Evolutionary conservation across 2,329 filamentous ascomycete genomes (phyloP), one percentile per base, ranked within the genome.

Genomic region (Colletotrichum lupini): DNA sequence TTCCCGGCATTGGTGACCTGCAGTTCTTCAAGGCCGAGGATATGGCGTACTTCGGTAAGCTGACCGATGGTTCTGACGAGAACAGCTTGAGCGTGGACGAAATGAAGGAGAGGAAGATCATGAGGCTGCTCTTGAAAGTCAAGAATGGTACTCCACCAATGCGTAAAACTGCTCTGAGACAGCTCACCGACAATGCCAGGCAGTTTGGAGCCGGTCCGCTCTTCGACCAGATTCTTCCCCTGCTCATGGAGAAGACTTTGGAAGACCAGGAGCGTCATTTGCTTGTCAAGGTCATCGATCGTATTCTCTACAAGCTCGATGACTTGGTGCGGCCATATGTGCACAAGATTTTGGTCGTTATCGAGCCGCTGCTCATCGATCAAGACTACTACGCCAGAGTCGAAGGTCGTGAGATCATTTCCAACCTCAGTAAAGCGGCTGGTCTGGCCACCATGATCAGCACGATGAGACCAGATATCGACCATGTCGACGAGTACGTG

Each of bases 321-420:
- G 97, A 99, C 79, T 89, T 98, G 76, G 97, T 99, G 67, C 92
- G 97, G 53, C 97, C 97, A 26, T 99, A 96, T 76, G 96, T 98
- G 19, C 97, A 99, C 87, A 98, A 98, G 86, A 99, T 99, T 75
- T 85, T 99, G 71, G 97, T 99, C 66, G 97, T 99, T 80, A 99
- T 99, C 78, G 97, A 99, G 83, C 97, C 97, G n/a, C 88, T 99
- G 62, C 93, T 99, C 76, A 99, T 99, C 79, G 97, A 99, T 81
- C 97, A 99, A 85, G 97, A 99, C 84, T 99, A 99, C 85, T 99
- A 99, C 82, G 97, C 97, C 55, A 93, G 97, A 82, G 97, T 99
- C 5, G 97, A 99, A 83, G 97, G 97, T 83, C 94, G 97, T 77
- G 97, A 99, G 82, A 99, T 99, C 78, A 99, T 99, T 78, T 98